Evolutionary conservation across 805 yeast genomes (phyloP), one percentile per base, ranked within the genome.

Genomic region (Saturnispora diversa): DNA sequence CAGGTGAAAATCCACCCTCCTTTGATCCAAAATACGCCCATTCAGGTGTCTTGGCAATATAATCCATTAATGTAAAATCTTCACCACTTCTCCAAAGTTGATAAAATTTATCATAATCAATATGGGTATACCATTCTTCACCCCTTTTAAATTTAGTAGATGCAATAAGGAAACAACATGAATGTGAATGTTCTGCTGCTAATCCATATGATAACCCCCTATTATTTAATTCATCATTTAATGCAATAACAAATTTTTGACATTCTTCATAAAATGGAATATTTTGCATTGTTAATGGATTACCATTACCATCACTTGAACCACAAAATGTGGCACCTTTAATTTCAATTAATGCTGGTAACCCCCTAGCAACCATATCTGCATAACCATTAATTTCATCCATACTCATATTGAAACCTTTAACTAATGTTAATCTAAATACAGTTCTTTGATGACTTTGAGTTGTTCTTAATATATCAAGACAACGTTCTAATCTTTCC

Each of bases 241-340:
- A 71, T 8, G 65, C 68, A 35, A 67, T 68, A 4, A 86, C 96
- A 59, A 87, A 87, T 6, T 59, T 64, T 50, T 76, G 77, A 55
- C 95, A 90, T 58, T 87, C 97, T 47, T 85, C 94, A 56, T 87
- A 87, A 55, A 84, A 87, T 33, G 97, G 97, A 42, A 88, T 92
- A 55, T 87, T 87, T 57, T 87, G 90, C 97, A 87, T 87, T 2
- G 96, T 86, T 49, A 87, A 67, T 35, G 95, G 88, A 54, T 87
- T 85, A 25, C 92, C 88, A 57, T 84, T 83, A 34, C 80, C 85
- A 42, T 64, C 65, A 10, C 95, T 82, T 0, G 94, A 81, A 0
- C 97, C 97, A 66, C 96, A 86, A 64, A 84, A 87, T 0, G 97
- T 87, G 10, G 95, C 96, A 41, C 97, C 97, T 62, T 87, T 87